These are phyloP conservation scores for Ganoderma lingzhi DNA, from an alignment of 1,284 basidiomycete genomes.

Conservation along the genomic window DNA sequence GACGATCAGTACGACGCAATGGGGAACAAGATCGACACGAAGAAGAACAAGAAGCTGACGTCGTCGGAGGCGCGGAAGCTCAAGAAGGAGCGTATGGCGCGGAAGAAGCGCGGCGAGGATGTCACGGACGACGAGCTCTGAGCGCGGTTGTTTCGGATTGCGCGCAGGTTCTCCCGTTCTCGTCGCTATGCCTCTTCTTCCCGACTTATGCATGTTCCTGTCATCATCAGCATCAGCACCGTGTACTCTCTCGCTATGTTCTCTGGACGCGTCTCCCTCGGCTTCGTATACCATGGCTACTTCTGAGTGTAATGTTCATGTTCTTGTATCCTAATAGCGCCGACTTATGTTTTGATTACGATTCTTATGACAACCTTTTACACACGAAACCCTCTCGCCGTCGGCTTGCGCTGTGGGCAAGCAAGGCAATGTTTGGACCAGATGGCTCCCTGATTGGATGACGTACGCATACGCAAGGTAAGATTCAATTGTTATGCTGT, in stretches of 20 bases:
- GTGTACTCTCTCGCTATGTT: slow-evolving; percentile 37
- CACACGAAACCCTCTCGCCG: not conserved
- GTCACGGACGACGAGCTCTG: slow-evolving; percentile 68
- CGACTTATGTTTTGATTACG: slow-evolving; percentile 34
- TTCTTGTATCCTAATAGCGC: slow-evolving; percentile 40
- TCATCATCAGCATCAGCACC: not conserved
- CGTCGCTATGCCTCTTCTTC: slow-evolving; percentile 21
- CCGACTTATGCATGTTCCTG: not conserved
- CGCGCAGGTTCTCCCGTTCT: slow-evolving; percentile 25
- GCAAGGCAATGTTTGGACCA: not conserved
- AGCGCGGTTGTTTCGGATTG: slow-evolving; percentile 35
- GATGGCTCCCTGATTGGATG: not conserved
- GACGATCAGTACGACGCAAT: slow-evolving; percentile 93
- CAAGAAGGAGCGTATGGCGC: slow-evolving; percentile 96
- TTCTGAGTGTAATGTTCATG: slow-evolving; percentile 29
- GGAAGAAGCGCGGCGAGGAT: slow-evolving; percentile 86
- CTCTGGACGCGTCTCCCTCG: slow-evolving; percentile 36
- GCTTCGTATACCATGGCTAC: slow-evolving; percentile 33
- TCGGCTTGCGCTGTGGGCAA: not conserved
- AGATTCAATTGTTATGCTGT: not conserved
- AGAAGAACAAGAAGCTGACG: slow-evolving; percentile 87
- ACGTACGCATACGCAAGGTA: not conserved
- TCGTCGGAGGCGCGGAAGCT: slow-evolving; percentile 85
- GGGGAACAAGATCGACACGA: slow-evolving; percentile 92
- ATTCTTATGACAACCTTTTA: slow-evolving; percentile 29